Base-by-base conservation (phyloP, 176 grass and related monocot genomes). In the Tuctoria greenei region DNA sequence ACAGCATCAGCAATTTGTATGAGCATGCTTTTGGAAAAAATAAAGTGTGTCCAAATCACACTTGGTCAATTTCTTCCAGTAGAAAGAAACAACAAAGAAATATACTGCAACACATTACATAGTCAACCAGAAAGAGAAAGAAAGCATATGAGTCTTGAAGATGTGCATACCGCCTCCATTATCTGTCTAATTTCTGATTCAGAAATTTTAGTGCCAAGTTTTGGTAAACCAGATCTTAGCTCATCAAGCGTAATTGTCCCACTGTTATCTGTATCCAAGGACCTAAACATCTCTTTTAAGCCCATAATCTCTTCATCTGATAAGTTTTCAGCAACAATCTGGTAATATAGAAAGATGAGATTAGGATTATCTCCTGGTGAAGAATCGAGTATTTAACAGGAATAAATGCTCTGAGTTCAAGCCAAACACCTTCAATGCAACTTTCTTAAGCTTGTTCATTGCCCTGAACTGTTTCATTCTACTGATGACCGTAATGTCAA, bases 391-490 rank as follows among this genome's bases (percentile, higher is more conserved):
- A 31, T 31, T 31, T 31, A 31, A 31, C 31, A 31, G 31, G 31
- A 31, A 31, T 31, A 31, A 31, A 31, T 31, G 31, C 31, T 31
- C 13, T 21, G 43, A 50, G 11, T 14, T 24, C 18, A 67, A 9
- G 39, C 24, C 15, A 79, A 36, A 62, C 12, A 90, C 88, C 88
- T 84, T 91, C 56, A 91, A 69, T 26, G 88, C 88, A 61, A 91
- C 71, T 68, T 91, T 91, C 69, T 91, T 91, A 16, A 91, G 84
- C 65, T 91, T 91, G 75, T 91, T 87, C 88, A 91, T 91, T 34
- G 88, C 88, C 49, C 80, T 84, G 63, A 91, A 91, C 45, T 87
- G 88, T 41, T 91, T 91, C 84, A 91, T 87, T 77, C 88, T 84
- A 50, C 26, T 71, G 15, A 91, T 26, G 49, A 91, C 88, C 36